Conservation (phyloP, 306 rosid species). For the Cucurbita maxima region DNA sequence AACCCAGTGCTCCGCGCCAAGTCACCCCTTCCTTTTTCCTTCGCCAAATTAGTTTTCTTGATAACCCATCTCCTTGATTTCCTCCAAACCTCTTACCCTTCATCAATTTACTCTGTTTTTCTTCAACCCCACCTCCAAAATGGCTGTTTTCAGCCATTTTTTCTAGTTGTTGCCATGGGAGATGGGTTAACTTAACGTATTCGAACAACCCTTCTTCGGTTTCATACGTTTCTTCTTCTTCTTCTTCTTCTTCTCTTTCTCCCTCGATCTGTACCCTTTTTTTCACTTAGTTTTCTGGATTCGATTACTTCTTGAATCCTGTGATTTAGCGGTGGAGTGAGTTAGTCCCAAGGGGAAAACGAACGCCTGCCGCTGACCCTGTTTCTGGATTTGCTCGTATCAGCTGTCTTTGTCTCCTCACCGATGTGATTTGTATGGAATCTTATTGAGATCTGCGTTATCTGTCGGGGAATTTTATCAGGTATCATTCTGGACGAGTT, state of each 20-base stretch:
- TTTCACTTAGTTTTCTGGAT: background rate
- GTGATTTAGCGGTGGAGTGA: background rate
- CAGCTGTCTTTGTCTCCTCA: slow-evolving; percentile 5
- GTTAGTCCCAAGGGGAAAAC: background rate
- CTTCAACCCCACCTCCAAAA: background rate
- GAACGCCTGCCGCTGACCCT: background rate
- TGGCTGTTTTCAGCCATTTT: background rate
- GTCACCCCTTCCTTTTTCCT: background rate
- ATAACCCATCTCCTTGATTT: background rate
- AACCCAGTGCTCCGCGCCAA: background rate
- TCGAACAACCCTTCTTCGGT: background rate
- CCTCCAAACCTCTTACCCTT: background rate
- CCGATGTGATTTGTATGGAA: background rate
- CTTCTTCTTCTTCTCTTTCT: no score
- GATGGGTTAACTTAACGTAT: background rate
- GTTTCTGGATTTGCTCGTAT: background rate
- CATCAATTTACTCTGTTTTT: background rate
- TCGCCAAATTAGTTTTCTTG: background rate
- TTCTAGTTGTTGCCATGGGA: background rate
- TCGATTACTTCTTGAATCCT: background rate
- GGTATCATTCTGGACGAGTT: background rate
- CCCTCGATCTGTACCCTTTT: background rate
- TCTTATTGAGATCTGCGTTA: background rate
- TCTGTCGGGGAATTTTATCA: background rate
- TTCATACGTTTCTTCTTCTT: background rate